These are phyloP conservation scores for Verticillium zaregamsianum DNA, from an alignment of 2,329 filamentous ascomycete species.

Conservation along the genomic window DNA sequence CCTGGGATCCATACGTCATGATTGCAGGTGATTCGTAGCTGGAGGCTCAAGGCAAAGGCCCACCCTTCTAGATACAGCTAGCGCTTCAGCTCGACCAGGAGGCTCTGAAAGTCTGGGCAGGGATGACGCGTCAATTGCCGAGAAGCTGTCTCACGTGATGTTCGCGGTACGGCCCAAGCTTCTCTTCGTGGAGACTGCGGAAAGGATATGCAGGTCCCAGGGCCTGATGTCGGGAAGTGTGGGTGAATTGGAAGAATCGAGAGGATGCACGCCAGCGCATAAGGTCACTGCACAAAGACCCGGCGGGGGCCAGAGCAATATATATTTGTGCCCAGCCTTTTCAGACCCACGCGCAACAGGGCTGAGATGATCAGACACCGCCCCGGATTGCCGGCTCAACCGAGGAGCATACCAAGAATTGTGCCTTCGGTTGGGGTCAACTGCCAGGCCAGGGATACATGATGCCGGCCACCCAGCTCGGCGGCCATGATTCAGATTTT, in stretches of 20 bases:
- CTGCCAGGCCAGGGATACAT: no score
- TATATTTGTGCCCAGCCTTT: background rate
- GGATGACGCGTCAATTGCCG: slow-evolving; percentile 4
- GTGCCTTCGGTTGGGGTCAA: no score
- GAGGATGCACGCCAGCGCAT: background rate
- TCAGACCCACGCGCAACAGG: background rate
- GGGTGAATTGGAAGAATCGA: background rate
- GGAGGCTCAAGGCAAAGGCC: background rate
- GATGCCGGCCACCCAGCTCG: no score
- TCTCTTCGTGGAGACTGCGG: background rate
- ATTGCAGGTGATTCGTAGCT: slow-evolving; percentile 2
- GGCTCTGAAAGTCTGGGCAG: background rate
- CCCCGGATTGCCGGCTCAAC: background rate
- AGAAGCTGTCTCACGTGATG: background rate
- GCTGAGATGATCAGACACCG: background rate
- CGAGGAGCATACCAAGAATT: background rate
- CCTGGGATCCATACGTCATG: slow-evolving; percentile 2
- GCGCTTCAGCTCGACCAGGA: background rate
- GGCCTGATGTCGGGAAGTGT: background rate
- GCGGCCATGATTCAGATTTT: no score
- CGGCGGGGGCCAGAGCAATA: background rate
- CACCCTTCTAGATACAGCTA: background rate
- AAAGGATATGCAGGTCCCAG: background rate
- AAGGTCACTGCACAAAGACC: background rate
- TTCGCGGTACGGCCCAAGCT: background rate